phyloP scores from a whole-genome alignment of 257 asterid genomes.

The Nicotiana undulata region DNA sequence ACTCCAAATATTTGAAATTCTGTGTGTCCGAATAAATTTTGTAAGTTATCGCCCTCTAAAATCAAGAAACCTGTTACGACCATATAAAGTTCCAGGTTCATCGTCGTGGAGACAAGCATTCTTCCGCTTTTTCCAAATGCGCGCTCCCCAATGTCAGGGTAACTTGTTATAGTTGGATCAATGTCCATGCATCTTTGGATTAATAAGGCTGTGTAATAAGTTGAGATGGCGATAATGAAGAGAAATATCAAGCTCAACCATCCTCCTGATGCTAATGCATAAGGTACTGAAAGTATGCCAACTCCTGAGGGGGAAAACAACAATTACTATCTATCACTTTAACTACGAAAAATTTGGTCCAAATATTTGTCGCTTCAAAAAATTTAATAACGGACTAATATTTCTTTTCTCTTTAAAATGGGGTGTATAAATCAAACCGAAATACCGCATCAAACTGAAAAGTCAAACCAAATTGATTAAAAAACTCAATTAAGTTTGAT shows the following conservation, averaged over 20 bases:
- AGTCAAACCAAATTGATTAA: no score
- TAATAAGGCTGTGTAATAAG: conserved; percentile 57
- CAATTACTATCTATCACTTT: background rate
- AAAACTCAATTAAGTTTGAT: no score
- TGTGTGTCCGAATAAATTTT: conserved; percentile 36
- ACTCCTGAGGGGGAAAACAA: conserved; percentile 37
- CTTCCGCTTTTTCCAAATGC: conserved; percentile 68
- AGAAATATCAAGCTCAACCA: conserved; percentile 68
- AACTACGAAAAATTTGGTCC: background rate
- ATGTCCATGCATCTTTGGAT: conserved; percentile 77
- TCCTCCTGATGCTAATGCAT: conserved; percentile 73
- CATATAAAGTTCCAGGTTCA: conserved; percentile 63
- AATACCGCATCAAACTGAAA: no score
- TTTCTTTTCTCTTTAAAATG: no score
- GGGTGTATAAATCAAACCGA: no score
- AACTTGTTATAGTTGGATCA: conserved; percentile 46
- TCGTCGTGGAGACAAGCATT: conserved; percentile 44
- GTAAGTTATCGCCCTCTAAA: conserved; percentile 73
- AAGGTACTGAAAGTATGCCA: conserved; percentile 76
- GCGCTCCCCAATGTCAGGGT: conserved; percentile 66
- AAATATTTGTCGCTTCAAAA: no score
- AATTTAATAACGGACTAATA: no score
- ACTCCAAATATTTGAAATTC: conserved; percentile 27
- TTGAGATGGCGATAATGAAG: conserved; percentile 51
- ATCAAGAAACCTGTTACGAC: conserved; percentile 89